These are phyloP conservation scores for Parietichytrium sp. DNA, from an alignment of 108 stramenopile genomes.

Conservation along the genomic window DNA sequence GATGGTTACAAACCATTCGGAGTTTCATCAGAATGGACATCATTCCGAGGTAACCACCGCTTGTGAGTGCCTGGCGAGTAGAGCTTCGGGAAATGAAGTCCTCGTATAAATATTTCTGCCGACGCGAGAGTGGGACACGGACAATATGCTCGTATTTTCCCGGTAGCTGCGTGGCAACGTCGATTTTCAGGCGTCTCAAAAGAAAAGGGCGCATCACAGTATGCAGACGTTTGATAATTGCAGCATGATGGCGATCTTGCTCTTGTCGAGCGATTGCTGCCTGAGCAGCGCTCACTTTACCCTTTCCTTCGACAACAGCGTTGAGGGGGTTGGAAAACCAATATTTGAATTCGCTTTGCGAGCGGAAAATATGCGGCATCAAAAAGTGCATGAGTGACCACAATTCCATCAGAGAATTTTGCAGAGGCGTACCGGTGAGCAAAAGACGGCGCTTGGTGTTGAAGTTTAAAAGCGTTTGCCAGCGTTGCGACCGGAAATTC, in stretches of 20 bases:
- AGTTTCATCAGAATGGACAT: slow-evolving; percentile 99
- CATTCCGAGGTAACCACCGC: slow-evolving; percentile 84
- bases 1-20: slow-evolving; percentile 98
- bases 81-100: slow-evolving; percentile 94
- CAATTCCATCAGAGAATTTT: slow-evolving; percentile 70
- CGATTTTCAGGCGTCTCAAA: slow-evolving; percentile 88
- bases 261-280: slow-evolving; percentile 18
- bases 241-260: slow-evolving; percentile 40
- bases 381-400: slow-evolving; percentile 74
- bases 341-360: slow-evolving; percentile 91
- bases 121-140: slow-evolving; percentile 82
- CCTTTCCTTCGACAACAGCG: slow-evolving; percentile 78
- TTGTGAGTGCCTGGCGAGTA: slow-evolving; percentile 73
- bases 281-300: slow-evolving; percentile 20
- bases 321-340: slow-evolving; percentile 97
- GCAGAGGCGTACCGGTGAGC: slow-evolving; percentile 86
- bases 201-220: slow-evolving; percentile 94
- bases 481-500: slow-evolving; percentile 93
- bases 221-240: slow-evolving; percentile 83
- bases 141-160: slow-evolving; percentile 94
- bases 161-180: slow-evolving; percentile 93
- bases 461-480: slow-evolving; percentile 97
- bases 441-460: slow-evolving; percentile 89
- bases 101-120: slow-evolving; percentile 92
- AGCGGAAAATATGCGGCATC: slow-evolving; percentile 71